Evolutionary conservation across 2,329 filamentous ascomycete genomes (phyloP).

Genomic region (Catunica adiposa): DNA sequence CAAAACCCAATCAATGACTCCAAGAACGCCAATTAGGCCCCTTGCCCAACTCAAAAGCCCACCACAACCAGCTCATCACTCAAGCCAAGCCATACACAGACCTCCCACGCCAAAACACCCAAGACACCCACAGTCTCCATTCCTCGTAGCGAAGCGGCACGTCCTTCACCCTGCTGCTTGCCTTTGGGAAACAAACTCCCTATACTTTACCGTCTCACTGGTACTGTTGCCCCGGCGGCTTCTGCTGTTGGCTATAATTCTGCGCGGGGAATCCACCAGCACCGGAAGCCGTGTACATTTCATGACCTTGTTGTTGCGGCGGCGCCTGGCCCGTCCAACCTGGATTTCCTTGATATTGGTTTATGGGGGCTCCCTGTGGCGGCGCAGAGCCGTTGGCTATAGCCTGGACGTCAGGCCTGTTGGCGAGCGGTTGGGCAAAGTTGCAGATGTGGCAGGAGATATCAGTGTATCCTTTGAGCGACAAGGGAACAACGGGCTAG

Average conservation of each 20-base stretch:
- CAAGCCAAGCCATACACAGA: too few relatives aligned
- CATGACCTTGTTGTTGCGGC: conserved; percentile 14
- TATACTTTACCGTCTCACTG: conserved; percentile 5
- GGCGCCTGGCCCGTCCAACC: conserved; percentile 19
- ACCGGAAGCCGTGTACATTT: neutral
- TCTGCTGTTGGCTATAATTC: neutral
- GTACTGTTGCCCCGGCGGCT: conserved; percentile 9
- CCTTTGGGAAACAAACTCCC: neutral
- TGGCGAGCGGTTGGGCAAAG: conserved; percentile 51
- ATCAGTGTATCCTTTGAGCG: conserved; percentile 49
- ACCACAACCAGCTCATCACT: too few relatives aligned
- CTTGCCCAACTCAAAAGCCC: too few relatives aligned
- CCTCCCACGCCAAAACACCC: too few relatives aligned
- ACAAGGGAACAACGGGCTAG: conserved; percentile 56
- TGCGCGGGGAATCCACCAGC: neutral
- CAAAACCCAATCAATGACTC: too few relatives aligned
- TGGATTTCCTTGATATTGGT: conserved; percentile 17
- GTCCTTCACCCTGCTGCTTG: neutral
- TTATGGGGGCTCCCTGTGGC: neutral
- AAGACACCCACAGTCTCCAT: too few relatives aligned
- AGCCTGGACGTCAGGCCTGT: conserved; percentile 37
- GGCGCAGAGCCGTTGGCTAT: conserved; percentile 29
- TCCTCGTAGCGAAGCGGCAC: neutral
- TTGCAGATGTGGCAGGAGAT: conserved; percentile 61
- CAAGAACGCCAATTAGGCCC: too few relatives aligned